Base-by-base conservation (phyloP, 306 rosid species). In the Vachellia pachyceras region DNA sequence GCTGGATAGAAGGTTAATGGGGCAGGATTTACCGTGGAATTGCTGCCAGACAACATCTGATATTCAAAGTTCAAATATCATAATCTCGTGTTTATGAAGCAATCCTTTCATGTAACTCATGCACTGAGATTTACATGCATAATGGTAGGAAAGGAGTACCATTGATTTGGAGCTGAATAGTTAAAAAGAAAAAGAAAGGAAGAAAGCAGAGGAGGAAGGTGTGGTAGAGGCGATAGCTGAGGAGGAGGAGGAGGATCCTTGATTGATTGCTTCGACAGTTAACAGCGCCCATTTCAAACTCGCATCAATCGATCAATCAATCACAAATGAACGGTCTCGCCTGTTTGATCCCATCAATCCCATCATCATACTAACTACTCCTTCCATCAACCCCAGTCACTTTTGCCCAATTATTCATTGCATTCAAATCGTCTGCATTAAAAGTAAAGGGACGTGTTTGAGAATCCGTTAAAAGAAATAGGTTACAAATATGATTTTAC, bases 21-120 rank as follows among this genome's bases (percentile, higher is more conserved):
- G 33, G 15, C 4, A 40, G 11, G 69, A 35, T 33, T 33, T 35
- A 14, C 44, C 25, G 29, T 42, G 2, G 33, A 1, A 29, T 29
- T 29, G 33, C 33, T 55, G 41, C 49, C 46, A 65, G 37, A 50
- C 40, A 6, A 70, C 63, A 35, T 55, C 18, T 57, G 77, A 82
- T 41, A 20, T 45, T 22, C 46, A 44, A 29, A 54, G 4, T 75
- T 67, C 17, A 33, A 40, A 75, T n/a, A 58, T 23, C 14, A 55
- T n/a, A 4, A 65, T 39, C 64, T 40, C 33, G 41, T 65, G 54
- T 25, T 65, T 39, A 73, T 52, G n/a, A 74, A 17, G 29, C n/a
- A 49, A 15, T 50, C 20, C 6, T 6, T 17, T 50, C n/a, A 50
- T 50, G 0, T 50, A 50, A 17, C 58, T 17, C 23, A 12, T 29